These are phyloP conservation scores for Hippophae gyantsensis DNA, from an alignment of 306 rosid species.

Conservation along the genomic window DNA sequence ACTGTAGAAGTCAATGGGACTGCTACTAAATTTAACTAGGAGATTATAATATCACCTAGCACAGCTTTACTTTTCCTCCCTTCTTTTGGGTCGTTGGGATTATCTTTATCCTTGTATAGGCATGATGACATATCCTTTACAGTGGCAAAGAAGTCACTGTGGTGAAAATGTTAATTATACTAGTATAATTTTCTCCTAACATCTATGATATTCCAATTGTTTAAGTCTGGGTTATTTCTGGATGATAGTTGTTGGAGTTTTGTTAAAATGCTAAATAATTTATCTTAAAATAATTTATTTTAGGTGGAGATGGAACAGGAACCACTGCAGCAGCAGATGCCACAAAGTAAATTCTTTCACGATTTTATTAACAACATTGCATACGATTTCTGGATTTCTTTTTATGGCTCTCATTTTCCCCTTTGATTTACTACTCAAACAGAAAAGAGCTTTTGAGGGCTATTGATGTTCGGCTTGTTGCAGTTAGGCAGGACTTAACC, in stretches of 20 bases:
- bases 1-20: too few relatives aligned
- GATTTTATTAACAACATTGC: too few relatives aligned
- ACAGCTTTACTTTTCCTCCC: too few relatives aligned
- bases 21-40: too few relatives aligned
- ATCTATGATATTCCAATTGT: too few relatives aligned
- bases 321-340: conserved; percentile 66
- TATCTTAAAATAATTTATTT: conserved; percentile 27
- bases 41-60: too few relatives aligned
- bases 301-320: conserved; percentile 62
- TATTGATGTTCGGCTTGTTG: conserved; percentile 73
- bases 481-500: conserved; percentile 75
- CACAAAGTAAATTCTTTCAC: conserved; percentile 50
- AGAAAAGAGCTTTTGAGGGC: conserved; percentile 94
- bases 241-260: neutral
- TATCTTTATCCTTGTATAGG: too few relatives aligned
- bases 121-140: too few relatives aligned
- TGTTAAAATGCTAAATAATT: conserved; percentile 9
- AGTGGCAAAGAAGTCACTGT: too few relatives aligned
- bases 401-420: neutral
- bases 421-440: conserved; percentile 14
- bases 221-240: neutral
- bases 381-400: conserved; percentile 1
- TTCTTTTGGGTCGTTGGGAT: too few relatives aligned
- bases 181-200: too few relatives aligned
- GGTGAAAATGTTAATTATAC: too few relatives aligned